Base-by-base conservation (phyloP, 768 basidiomycete genomes). In the Scleroderma bovista region DNA sequence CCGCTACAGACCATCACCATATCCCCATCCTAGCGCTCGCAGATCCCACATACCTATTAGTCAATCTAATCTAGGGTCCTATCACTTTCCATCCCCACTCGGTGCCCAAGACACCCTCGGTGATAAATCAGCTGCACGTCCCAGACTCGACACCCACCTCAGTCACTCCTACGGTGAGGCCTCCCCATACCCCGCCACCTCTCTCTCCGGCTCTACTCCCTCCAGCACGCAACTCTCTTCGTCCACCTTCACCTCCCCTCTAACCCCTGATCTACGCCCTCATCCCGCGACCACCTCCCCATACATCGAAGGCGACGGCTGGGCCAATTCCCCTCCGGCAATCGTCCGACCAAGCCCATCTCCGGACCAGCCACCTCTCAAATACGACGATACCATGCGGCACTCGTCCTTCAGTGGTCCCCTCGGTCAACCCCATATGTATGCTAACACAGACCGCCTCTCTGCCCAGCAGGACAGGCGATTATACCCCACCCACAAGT, bases 271-370 rank as follows among this genome's bases (percentile, higher is more conserved):
- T 58, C 55, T 73, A 56, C 75, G 75, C 44, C 69, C 75, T 43
- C 63, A 73, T 31, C 72, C 66, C 44, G 58, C 75, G 46, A 72
- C 77, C 33, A 69, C 75, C 23, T 75, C 74, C 46, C 42, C 60
- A 20, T 69, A 68, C 58, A 60, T 74, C 51, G 79, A 80, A 38
- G 66, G 70, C 51, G 79, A 81, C 55, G 72, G 69, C 55, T 86
- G 84, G 80, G 75, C 74, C 55, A 57, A 57, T 48, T 74, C 80
- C 29, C 65, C 83, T 48, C 71, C 81, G 38, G 71, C 71, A 56
- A 84, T 87, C 65, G 69, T 78, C 57, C 84, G 85, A 50, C 81
- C 85, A n/a, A 78, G 64, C 68, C 84, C 83, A 13, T 83, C 83
- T 5, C 78, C 83, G 54, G 76, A 77, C 49, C 80, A 83, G 57